Conservation (phyloP, 2,329 filamentous ascomycete genomes). For the Calonectria hongkongensis region DNA sequence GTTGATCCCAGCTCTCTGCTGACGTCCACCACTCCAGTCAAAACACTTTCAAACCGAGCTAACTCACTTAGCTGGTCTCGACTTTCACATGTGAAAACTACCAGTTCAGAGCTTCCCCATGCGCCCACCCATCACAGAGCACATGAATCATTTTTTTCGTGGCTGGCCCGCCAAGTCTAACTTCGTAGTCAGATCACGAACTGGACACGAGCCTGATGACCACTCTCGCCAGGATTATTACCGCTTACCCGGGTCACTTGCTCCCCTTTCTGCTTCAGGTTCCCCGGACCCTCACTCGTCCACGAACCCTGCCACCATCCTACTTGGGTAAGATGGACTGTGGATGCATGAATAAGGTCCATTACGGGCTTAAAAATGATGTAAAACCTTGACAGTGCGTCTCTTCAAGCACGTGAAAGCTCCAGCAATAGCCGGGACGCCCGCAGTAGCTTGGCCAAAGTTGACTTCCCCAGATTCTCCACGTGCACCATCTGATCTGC, state of each 20-base stretch:
- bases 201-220: constrained; percentile 33
- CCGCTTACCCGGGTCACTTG: constrained; percentile 36
- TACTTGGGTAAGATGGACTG: constrained; percentile 22
- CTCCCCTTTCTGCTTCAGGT: constrained; percentile 18
- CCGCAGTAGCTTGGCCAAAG: constrained; percentile 27
- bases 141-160: constrained; percentile 38
- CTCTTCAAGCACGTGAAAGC: constrained; percentile 39
- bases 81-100: constrained; percentile 44
- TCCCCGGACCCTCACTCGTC: constrained; percentile 30
- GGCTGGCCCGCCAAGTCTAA: constrained; percentile 19
- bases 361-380: neutral
- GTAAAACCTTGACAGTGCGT: constrained; percentile 17
- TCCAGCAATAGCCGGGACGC: constrained; percentile 34
- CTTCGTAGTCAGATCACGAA: constrained; percentile 28
- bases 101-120: neutral
- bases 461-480: constrained; percentile 39
- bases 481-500: constrained; percentile 41
- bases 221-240: constrained; percentile 26
- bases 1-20: neutral
- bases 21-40: constrained; percentile 3
- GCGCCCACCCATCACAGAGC: constrained; percentile 26
- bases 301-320: constrained; percentile 29
- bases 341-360: constrained; percentile 31
- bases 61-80: constrained; percentile 2
- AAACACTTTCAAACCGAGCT: neutral